A percentile compares a stretch with the other conserved stretches of the same genome.
These are phyloP conservation scores for Entamoeba dispar DNA, from an alignment of 208 protist species.

Conservation along the genomic window DNA sequence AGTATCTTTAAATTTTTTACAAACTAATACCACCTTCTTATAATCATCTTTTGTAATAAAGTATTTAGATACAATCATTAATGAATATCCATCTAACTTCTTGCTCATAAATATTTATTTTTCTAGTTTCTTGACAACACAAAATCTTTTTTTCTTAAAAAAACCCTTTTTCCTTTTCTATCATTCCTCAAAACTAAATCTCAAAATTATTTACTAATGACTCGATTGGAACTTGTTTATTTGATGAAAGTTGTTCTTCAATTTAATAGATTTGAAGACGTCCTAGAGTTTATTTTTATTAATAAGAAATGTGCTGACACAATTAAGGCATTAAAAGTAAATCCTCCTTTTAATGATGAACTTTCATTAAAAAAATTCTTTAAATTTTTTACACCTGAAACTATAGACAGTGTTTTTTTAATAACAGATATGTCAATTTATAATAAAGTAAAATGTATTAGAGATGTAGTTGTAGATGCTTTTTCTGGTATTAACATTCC, in stretches of 20 bases:
- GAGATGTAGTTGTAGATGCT: not conserved
- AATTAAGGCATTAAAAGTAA: not conserved
- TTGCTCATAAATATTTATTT: not conserved
- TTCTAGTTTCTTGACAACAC: not conserved
- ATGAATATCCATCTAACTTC: not conserved
- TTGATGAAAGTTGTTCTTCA: not conserved
- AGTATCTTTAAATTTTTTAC: not conserved
- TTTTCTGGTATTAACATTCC: not conserved
- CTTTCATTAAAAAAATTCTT: not conserved
- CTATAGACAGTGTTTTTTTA: not conserved
- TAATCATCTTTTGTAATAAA: not conserved
- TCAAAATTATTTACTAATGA: not conserved
- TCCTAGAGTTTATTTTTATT: not conserved
- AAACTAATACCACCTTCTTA: not conserved
- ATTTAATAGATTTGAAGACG: not conserved
- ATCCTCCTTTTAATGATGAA: not conserved
- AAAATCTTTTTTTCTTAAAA: not conserved
- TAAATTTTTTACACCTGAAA: not conserved
- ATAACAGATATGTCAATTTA: not conserved
- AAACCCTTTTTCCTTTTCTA: too few species aligned
- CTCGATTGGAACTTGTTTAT: not conserved
- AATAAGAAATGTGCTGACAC: not conserved
- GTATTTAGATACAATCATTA: not conserved
- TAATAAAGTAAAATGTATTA: not conserved
- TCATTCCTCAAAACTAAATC: too few species aligned